phyloP scores from a whole-genome alignment of 129 eudicot species.

The Flaveria bidentis region DNA sequence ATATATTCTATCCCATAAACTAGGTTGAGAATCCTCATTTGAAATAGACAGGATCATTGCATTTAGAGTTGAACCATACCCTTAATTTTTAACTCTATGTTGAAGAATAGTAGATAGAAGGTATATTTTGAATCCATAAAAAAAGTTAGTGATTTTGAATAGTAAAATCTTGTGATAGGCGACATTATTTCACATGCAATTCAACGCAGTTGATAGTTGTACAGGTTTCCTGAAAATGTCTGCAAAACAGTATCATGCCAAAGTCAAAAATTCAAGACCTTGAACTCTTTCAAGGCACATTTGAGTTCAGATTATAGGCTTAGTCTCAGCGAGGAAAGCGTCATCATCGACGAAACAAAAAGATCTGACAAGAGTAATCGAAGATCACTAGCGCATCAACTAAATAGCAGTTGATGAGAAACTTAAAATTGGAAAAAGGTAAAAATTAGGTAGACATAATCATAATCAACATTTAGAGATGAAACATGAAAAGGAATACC shows the following conservation, averaged over 20 bases:
- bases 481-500: too few species aligned
- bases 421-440: background rate
- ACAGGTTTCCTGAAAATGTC: too few species aligned
- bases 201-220: too few species aligned
- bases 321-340: background rate
- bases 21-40: slow-evolving; percentile 11
- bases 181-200: too few species aligned
- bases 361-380: background rate
- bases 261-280: too few species aligned
- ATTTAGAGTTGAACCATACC: background rate
- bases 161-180: background rate
- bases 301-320: background rate
- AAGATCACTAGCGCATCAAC: slow-evolving; percentile 15
- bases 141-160: background rate
- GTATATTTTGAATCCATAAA: background rate
- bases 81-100: background rate
- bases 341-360: slow-evolving; percentile 14
- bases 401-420: background rate
- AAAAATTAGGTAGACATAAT: background rate
- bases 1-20: background rate
- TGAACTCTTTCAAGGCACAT: slow-evolving; percentile 4
- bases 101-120: slow-evolving; percentile 3
- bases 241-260: too few species aligned
- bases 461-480: too few species aligned
- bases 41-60: slow-evolving; percentile 11